Base-by-base conservation (phyloP, 192 early-diverging fungal genomes). In the Podila clonocystis region DNA sequence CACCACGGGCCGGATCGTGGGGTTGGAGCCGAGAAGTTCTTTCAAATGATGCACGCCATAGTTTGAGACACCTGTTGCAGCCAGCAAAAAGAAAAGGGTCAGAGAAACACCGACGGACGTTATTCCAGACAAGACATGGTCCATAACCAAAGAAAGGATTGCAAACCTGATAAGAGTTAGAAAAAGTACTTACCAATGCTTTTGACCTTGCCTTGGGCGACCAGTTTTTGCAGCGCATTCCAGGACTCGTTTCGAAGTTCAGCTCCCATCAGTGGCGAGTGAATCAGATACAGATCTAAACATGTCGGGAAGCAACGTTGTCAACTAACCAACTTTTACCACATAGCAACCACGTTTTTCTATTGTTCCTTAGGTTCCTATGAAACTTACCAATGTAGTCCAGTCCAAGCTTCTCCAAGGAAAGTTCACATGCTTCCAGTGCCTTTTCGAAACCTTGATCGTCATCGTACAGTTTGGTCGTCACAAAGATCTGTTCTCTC, bases 401-500 rank as follows among this genome's bases (percentile, higher is more conserved):
- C 36, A 86, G 59, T 3, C 84, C 82, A 6, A 94, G 85, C 20
- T 84, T 84, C 50, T 83, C 36, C 60, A 92, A 72, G 20, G 89
- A 88, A 17, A 68, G 65, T 57, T 89, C 86, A 64, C 89, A 87
- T 20, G 87, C 90, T 57, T 77, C 61, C 20, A 90, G 70, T 9
- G 85, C 84, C 28, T 71, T 78, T 2, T 88, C 74, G 60, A 66
- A 85, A 0, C 87, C 87, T 62, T 91, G 89, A 68, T 91, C 85
- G 7, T 79, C 9, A 67, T 87, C 77, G 82, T 75, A 84, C 19
- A 93, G 78, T 70, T 93, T 93, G 8, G 91, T 91, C 12, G 90
- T 91, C 33, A 93, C 70, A 72, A 88, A 93, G 50, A 93, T 83
- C 69, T 91, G 69, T 24, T 82, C 74, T 48, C 87, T 83, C 22